These are phyloP conservation scores for Cladosporium phlei DNA, from an alignment of 2,329 filamentous ascomycete species.

Conservation along the genomic window DNA sequence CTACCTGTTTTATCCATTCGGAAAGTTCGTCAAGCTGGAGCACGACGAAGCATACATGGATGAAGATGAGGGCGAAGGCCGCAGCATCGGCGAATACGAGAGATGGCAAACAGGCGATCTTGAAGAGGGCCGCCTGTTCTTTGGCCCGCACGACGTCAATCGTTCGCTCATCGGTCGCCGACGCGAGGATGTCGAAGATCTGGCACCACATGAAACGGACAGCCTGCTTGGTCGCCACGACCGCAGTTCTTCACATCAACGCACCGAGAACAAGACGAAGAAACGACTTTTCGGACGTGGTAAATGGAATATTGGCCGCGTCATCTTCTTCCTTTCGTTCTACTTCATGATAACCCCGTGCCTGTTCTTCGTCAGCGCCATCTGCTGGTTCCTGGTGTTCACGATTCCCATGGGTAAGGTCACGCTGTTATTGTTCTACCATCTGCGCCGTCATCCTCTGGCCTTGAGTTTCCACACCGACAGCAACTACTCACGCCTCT, in stretches of 20 bases:
- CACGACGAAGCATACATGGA: constrained; percentile 91
- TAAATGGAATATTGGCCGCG: constrained; percentile 88
- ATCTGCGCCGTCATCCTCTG: constrained; percentile 85
- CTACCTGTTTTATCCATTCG: constrained; percentile 94
- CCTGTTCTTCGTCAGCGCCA: constrained; percentile 75
- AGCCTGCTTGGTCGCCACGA: constrained; percentile 64
- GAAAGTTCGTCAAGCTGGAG: constrained; percentile 88
- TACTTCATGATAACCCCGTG: constrained; percentile 86
- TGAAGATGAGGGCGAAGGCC: constrained; percentile 90
- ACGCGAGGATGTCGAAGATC: constrained; percentile 80
- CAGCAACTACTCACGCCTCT: constrained; percentile 64
- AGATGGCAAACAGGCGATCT: constrained; percentile 98
- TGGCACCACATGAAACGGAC: constrained; percentile 66
- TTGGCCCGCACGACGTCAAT: constrained; percentile 67
- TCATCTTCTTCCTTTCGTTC: constrained; percentile 95
- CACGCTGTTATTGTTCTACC: constrained; percentile 81
- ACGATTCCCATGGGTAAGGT: constrained; percentile 98
- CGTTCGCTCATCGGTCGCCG: constrained; percentile 81
- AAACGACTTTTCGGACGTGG: constrained; percentile 88
- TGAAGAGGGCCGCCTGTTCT: constrained; percentile 92
- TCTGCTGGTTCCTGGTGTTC: constrained; percentile 97
- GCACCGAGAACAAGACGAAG: constrained; percentile 50
- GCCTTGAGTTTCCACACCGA: constrained; percentile 92
- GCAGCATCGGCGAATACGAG: constrained; percentile 97
- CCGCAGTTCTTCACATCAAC: constrained; percentile 25